Evolutionary conservation across 371 early-diverging fungal genomes (phyloP).

Genomic region (Amoeboradix gromovi): DNA sequence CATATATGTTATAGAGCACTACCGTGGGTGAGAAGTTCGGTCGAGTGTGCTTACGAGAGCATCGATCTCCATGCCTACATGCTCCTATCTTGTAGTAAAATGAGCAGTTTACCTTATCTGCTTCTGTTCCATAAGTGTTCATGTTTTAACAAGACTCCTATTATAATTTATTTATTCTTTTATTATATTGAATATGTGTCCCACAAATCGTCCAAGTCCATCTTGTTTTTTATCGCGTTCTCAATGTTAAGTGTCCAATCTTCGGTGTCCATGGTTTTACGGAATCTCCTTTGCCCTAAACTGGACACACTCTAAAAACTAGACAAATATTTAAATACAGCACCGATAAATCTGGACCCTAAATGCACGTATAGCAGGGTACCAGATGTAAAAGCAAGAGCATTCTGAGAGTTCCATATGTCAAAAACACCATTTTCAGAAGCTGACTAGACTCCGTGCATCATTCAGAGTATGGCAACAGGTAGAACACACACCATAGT

Average conservation of each 20-base stretch:
- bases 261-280: background rate
- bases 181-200: background rate
- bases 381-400: too few relatives aligned
- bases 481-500: too few relatives aligned
- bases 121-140: background rate
- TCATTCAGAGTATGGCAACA: too few relatives aligned
- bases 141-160: background rate
- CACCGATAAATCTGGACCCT: too few relatives aligned
- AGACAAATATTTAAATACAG: too few relatives aligned
- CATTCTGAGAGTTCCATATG: too few relatives aligned
- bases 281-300: background rate
- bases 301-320: too few relatives aligned
- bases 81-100: constrained; percentile 96
- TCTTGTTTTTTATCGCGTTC: background rate
- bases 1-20: constrained; percentile 71
- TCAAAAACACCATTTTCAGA: too few relatives aligned
- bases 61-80: constrained; percentile 86
- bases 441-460: too few relatives aligned
- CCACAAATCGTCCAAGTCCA: background rate
- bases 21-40: constrained; percentile 83
- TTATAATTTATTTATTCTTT: background rate
- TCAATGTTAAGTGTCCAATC: background rate
- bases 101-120: constrained; percentile 64
- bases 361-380: too few relatives aligned
- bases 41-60: constrained; percentile 85